Percentiles rank a stretch among this genome's conserved stretches.
Conservation (phyloP, 352 stramenopile genomes). For the Phytophthora parvispora region DNA sequence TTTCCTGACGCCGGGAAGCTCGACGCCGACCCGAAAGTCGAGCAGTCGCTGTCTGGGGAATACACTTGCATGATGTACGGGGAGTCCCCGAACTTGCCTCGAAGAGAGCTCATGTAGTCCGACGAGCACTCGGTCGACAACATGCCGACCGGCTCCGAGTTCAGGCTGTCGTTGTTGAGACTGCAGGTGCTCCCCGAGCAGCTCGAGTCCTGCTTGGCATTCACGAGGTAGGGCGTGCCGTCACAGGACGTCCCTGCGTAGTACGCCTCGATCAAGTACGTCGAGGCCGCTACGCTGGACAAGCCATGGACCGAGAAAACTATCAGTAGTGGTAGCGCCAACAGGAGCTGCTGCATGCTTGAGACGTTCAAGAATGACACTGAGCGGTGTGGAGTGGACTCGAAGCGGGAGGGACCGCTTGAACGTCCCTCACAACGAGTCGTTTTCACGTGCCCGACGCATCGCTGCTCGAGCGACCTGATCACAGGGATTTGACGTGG, state of each 20-base stretch:
- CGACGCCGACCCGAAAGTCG: not conserved
- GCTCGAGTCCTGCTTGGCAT: not conserved
- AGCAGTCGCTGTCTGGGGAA: conserved; percentile 8
- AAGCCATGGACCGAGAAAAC: not conserved
- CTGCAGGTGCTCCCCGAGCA: not conserved
- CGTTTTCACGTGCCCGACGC: no score
- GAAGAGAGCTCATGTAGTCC: conserved; percentile 6
- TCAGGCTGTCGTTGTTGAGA: not conserved
- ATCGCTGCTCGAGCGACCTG: no score
- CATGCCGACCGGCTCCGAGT: conserved; percentile 6
- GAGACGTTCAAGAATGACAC: no score
- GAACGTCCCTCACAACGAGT: no score
- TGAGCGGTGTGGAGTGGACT: no score
- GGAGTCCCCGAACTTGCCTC: conserved; percentile 12
- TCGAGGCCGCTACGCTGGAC: not conserved
- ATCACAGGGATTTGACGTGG: no score
- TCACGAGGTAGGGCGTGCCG: conserved; percentile 5
- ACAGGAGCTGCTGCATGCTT: not conserved
- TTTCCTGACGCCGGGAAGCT: conserved; percentile 8
- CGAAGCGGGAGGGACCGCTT: no score
- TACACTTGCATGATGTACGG: conserved; percentile 16
- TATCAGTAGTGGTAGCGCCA: not conserved
- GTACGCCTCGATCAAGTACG: conserved; percentile 4
- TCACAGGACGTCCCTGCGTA: not conserved
- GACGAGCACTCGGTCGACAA: conserved; percentile 6